Conservation (phyloP, 805 yeast genomes). For the Yarrowia porcina region DNA sequence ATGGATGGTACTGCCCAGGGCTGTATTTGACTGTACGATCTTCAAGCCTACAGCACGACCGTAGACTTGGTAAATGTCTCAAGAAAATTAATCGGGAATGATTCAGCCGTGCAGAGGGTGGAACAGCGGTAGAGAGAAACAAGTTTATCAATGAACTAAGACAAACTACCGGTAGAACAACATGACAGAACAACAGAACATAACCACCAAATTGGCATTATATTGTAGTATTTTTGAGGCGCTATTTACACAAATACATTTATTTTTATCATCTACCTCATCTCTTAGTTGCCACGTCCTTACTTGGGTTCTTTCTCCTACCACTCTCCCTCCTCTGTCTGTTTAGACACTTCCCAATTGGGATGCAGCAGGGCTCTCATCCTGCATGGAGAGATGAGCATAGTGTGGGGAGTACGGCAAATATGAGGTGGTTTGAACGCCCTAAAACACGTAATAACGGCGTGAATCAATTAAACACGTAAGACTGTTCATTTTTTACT, state of each 20-base stretch:
- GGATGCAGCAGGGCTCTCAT: not conserved
- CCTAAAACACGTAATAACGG: too few relatives aligned
- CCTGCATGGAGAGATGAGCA: conserved; percentile 6
- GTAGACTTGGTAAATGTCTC: not conserved
- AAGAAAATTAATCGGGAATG: not conserved
- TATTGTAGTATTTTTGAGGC: too few relatives aligned
- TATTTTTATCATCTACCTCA: not conserved
- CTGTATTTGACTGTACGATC: too few relatives aligned
- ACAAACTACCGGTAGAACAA: too few relatives aligned
- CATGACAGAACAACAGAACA: too few relatives aligned
- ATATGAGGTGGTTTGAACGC: too few relatives aligned
- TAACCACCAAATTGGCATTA: too few relatives aligned
- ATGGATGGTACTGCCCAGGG: too few relatives aligned
- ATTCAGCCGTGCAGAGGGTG: not conserved
- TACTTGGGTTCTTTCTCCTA: not conserved
- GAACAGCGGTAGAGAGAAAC: too few relatives aligned
- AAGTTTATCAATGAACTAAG: too few relatives aligned
- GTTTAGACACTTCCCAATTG: not conserved
- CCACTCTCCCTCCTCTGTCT: too few relatives aligned
- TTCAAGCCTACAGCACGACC: not conserved
- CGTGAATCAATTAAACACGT: not conserved
- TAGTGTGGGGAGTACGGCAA: not conserved
- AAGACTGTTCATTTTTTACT: not conserved
- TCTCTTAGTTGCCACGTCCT: not conserved
- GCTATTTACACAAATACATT: not conserved